Conservation (phyloP, 2,329 filamentous ascomycete species). For the Apiospora kogelbergensis region DNA sequence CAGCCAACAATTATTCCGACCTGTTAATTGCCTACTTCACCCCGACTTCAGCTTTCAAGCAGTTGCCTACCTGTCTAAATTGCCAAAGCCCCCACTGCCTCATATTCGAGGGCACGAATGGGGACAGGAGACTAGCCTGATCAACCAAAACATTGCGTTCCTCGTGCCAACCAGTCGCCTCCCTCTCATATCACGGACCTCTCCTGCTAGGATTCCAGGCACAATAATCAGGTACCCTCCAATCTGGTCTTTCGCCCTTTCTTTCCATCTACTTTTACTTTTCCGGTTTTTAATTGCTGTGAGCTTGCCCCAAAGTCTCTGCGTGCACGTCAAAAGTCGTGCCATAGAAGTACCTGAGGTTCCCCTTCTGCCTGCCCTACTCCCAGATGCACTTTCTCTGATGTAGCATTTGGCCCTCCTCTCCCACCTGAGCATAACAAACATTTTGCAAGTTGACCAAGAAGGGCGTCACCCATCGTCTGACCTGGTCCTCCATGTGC, state of each 20-base stretch:
- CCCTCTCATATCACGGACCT: not conserved
- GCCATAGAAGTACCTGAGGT: not conserved
- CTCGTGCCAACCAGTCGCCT: not conserved
- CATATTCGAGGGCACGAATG: not conserved
- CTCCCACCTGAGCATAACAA: not conserved
- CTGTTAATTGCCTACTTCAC: not conserved
- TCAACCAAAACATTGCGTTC: constrained; percentile 2
- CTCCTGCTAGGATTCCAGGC: not conserved
- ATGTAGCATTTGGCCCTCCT: not conserved
- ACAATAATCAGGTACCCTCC: not conserved
- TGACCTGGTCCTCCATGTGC: constrained; percentile 12
- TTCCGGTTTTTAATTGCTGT: not conserved
- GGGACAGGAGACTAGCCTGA: not conserved
- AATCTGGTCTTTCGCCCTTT: not conserved
- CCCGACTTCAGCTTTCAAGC: not conserved
- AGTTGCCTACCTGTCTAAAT: not conserved
- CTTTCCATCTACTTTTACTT: not conserved
- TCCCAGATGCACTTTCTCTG: not conserved
- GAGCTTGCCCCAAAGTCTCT: not conserved
- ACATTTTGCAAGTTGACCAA: not conserved
- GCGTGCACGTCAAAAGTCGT: not conserved
- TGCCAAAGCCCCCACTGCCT: not conserved
- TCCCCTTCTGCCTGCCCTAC: constrained; percentile 3
- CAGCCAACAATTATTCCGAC: too few relatives aligned
- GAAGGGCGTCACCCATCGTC: constrained; percentile 2